Percentiles rank a stretch among this genome's conserved stretches.
phyloP scores from a whole-genome alignment of 305 asterid genomes.

The Solanum hybrid region DNA sequence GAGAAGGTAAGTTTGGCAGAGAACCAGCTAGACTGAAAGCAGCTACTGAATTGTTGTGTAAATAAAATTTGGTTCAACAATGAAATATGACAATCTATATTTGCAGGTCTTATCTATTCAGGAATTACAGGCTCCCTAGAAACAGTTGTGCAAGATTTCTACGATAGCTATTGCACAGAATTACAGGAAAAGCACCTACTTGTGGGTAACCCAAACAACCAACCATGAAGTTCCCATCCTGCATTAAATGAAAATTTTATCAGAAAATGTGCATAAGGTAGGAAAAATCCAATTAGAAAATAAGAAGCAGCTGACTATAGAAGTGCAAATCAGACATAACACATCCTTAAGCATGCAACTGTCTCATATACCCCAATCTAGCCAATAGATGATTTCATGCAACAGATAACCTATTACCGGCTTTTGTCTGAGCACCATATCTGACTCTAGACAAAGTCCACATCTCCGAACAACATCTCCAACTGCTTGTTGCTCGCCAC shows the following conservation, averaged over 20 bases:
- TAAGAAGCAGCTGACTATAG: not conserved
- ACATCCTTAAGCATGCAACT: not conserved
- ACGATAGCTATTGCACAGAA: not conserved
- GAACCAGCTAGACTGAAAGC: not conserved
- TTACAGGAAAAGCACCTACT: constrained; percentile 36
- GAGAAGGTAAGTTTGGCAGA: not conserved
- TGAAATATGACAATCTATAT: not conserved
- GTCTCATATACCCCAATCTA: not conserved
- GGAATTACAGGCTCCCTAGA: not conserved
- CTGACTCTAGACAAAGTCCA: constrained; percentile 65
- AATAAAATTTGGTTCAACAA: not conserved
- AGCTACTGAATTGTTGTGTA: not conserved
- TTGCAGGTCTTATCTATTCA: not conserved
- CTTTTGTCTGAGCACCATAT: constrained; percentile 80
- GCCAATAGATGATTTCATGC: not conserved
- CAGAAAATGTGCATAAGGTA: not conserved
- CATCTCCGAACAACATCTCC: constrained; percentile 78
- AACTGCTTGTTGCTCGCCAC: constrained; percentile 44
- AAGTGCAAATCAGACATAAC: not conserved
- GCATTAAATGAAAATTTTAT: constrained; percentile 26
- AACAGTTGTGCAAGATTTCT: not conserved
- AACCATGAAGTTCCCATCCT: constrained; percentile 99
- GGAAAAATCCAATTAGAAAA: not conserved
- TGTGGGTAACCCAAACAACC: constrained; percentile 95
- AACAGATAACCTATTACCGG: constrained; percentile 44